phyloP scores from a whole-genome alignment of 495 filamentous ascomycete species.

The Penicillium riverlandense region DNA sequence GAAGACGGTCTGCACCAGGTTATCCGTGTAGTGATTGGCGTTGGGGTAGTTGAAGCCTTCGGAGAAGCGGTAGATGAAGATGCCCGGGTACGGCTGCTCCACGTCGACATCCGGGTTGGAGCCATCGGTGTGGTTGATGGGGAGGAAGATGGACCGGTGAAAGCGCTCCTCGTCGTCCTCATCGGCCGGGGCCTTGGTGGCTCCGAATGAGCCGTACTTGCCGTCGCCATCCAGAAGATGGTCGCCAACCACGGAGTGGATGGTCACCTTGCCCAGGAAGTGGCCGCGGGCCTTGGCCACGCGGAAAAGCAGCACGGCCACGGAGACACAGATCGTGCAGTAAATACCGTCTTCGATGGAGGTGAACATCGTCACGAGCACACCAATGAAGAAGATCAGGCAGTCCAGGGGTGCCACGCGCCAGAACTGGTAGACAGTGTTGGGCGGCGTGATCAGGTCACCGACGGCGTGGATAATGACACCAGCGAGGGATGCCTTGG shows the following conservation, averaged over 20 bases:
- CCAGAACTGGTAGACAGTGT: constrained; percentile 96
- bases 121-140: constrained; percentile 79
- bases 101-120: constrained; percentile 82
- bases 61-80: constrained; percentile 96
- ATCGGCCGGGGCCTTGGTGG: constrained; percentile 21
- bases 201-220: constrained; percentile 49
- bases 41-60: constrained; percentile 98
- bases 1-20: constrained; percentile 69
- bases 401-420: constrained; percentile 83
- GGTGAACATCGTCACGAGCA: constrained; percentile 81
- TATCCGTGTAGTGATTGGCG: constrained; percentile 83
- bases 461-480: constrained; percentile 98
- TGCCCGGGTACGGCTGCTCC: constrained; percentile 76
- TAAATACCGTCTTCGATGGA: constrained; percentile 93
- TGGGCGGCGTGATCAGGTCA: constrained; percentile 89
- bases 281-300: constrained; percentile 77
- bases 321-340: constrained; percentile 67
- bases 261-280: constrained; percentile 82
- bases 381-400: constrained; percentile 89
- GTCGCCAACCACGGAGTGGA: constrained; percentile 85
- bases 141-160: constrained; percentile 77
- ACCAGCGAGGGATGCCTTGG: constrained; percentile 73
- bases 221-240: constrained; percentile 58
- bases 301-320: constrained; percentile 76
- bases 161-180: constrained; percentile 15